A percentile compares a stretch with the other conserved stretches of the same genome.
phyloP scores from a whole-genome alignment of 768 basidiomycete species.

The Naganishia onofrii region DNA sequence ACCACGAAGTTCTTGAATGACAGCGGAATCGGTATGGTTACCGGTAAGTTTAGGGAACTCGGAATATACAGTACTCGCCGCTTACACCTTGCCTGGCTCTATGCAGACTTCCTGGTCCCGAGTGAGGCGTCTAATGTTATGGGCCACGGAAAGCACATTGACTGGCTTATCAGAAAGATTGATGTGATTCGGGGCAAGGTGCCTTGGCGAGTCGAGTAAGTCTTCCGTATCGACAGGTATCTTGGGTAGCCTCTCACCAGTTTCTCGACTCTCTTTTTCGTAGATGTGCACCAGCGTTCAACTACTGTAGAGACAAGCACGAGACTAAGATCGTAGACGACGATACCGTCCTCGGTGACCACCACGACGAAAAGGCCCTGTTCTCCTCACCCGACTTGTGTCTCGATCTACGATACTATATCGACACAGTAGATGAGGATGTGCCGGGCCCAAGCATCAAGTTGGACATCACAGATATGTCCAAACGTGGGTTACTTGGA shows the following conservation, averaged over 20 bases:
- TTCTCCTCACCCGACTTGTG: conserved; percentile 46
- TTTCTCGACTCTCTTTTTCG: background rate
- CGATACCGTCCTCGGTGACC: conserved; percentile 39
- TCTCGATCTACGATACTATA: conserved; percentile 72
- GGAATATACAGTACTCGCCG: background rate
- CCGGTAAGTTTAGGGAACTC: conserved; percentile 57
- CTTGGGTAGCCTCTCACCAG: background rate
- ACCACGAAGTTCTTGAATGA: conserved; percentile 90
- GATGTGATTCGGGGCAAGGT: conserved; percentile 79
- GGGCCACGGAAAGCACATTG: conserved; percentile 34
- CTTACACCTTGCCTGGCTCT: background rate
- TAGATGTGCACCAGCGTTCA: conserved; percentile 85
- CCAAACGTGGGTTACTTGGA: conserved; percentile 69
- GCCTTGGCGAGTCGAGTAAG: conserved; percentile 68
- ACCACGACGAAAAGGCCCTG: conserved; percentile 57
- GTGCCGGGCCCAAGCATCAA: conserved; percentile 58
- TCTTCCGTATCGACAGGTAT: background rate
- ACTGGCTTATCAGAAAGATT: conserved; percentile 49
- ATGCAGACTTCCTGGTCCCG: conserved; percentile 26
- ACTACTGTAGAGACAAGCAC: conserved; percentile 80
- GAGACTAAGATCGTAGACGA: conserved; percentile 59
- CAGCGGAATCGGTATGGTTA: conserved; percentile 77
- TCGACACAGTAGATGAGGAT: conserved; percentile 61
- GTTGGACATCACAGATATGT: conserved; percentile 62
- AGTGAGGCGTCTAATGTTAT: conserved; percentile 23